phyloP scores from a whole-genome alignment of 768 basidiomycete species.

The Naganishia kalamii region DNA sequence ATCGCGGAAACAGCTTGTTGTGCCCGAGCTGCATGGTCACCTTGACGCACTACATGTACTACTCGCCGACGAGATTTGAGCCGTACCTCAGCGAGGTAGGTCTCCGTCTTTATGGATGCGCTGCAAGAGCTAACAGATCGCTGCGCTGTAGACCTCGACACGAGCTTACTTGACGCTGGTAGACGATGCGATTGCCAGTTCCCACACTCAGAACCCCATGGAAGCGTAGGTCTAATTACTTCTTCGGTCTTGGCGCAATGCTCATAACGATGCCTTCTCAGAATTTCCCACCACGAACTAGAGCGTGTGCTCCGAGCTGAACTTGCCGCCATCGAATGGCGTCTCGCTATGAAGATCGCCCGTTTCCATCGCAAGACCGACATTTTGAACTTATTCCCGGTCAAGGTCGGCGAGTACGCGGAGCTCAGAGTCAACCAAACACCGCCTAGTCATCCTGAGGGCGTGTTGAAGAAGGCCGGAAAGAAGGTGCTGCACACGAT shows the following conservation, averaged over 20 bases:
- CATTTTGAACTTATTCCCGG: slow-evolving; percentile 6
- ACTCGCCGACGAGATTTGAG: neutral
- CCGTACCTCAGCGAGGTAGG: slow-evolving; percentile 7
- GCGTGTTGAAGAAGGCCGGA: slow-evolving; percentile 6
- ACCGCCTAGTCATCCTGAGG: slow-evolving; percentile 8
- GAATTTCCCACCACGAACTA: slow-evolving; percentile 10
- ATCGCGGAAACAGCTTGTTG: neutral
- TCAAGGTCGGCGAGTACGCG: slow-evolving; percentile 7
- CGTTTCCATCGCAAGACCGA: slow-evolving; percentile 2
- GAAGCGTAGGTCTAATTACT: neutral
- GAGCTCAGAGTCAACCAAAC: slow-evolving; percentile 3
- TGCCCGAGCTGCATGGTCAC: slow-evolving; percentile 9
- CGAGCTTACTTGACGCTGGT: neutral
- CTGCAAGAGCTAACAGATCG: neutral
- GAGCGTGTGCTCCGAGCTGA: slow-evolving; percentile 1
- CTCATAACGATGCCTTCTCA: neutral
- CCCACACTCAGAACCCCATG: slow-evolving; percentile 13
- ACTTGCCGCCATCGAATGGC: slow-evolving; percentile 11
- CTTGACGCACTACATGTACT: slow-evolving; percentile 3
- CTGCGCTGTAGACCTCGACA: too few relatives aligned
- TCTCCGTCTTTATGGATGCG: neutral
- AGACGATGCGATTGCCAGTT: slow-evolving; percentile 8
- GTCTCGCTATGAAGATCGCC: slow-evolving; percentile 7
- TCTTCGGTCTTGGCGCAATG: neutral
- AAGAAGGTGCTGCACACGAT: slow-evolving; percentile 13